These are phyloP conservation scores for Meyerozyma athensensis DNA, from an alignment of 1,139 yeast species.

Conservation along the genomic window DNA sequence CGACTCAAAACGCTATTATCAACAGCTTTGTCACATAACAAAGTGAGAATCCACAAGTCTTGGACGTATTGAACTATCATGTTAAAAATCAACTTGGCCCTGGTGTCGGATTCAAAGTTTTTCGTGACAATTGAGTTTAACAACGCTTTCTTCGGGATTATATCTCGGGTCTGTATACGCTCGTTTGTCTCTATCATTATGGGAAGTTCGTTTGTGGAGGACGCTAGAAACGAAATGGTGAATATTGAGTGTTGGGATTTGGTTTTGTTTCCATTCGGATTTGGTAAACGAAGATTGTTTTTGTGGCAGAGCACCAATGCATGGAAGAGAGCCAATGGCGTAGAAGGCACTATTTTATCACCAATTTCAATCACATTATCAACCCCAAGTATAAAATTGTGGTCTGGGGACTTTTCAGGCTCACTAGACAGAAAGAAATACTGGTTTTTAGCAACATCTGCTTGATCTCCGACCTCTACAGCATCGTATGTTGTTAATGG, in stretches of 20 bases:
- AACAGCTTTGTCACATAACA: constrained; percentile 1
- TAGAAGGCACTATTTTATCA: neutral
- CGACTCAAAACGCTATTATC: no score
- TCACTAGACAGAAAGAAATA: neutral
- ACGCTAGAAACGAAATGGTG: constrained; percentile 1
- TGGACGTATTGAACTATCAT: neutral
- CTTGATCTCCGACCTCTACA: neutral
- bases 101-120: neutral
- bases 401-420: neutral
- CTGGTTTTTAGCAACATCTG: neutral
- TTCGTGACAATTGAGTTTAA: neutral
- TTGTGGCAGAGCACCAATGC: neutral
- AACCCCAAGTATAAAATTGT: constrained; percentile 1
- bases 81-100: neutral
- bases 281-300: neutral
- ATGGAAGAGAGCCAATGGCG: constrained; percentile 1
- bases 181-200: constrained; percentile 1
- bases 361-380: neutral
- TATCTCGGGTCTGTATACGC: neutral
- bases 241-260: neutral
- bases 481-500: constrained; percentile 1
- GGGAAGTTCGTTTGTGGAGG: constrained; percentile 3
- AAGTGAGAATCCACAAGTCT: constrained; percentile 1
- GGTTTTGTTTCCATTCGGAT: no score
- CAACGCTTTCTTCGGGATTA: neutral